phyloP scores from a whole-genome alignment of 257 asterid species.

The Henckelia pumila region DNA sequence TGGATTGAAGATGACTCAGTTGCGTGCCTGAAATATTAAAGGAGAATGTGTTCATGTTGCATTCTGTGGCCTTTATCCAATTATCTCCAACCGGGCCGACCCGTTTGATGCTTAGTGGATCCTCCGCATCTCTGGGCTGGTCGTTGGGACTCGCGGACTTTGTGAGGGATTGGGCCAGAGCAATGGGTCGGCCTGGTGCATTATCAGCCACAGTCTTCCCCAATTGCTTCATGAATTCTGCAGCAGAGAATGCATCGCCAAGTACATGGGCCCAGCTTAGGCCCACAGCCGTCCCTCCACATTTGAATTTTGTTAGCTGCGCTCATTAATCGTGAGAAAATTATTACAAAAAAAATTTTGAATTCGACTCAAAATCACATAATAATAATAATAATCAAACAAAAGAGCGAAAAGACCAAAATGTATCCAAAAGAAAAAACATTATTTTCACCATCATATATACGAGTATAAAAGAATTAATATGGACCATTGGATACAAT shows the following conservation, averaged over 20 bases:
- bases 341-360: too few species aligned
- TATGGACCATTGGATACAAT: too few species aligned
- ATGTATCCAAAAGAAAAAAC: too few species aligned
- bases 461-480: too few species aligned
- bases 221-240: slow-evolving; percentile 51
- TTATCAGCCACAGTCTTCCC: slow-evolving; percentile 35
- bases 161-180: slow-evolving; percentile 30
- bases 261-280: slow-evolving; percentile 89
- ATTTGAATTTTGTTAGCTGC: slow-evolving; percentile 69
- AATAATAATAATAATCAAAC: neutral
- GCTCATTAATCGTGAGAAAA: too few species aligned
- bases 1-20: slow-evolving; percentile 41
- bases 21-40: slow-evolving; percentile 41
- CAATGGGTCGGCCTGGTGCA: slow-evolving; percentile 29
- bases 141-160: slow-evolving; percentile 13
- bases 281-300: slow-evolving; percentile 85
- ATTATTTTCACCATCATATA: too few species aligned
- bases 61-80: slow-evolving; percentile 44
- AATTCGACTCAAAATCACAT: neutral
- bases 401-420: too few species aligned
- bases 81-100: slow-evolving; percentile 72
- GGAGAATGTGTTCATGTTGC: slow-evolving; percentile 55
- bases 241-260: slow-evolving; percentile 68
- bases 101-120: slow-evolving; percentile 60
- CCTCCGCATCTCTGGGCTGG: slow-evolving; percentile 19